Conservation (phyloP, 2,329 filamentous ascomycete species). For the Colletotrichum liaoningense region DNA sequence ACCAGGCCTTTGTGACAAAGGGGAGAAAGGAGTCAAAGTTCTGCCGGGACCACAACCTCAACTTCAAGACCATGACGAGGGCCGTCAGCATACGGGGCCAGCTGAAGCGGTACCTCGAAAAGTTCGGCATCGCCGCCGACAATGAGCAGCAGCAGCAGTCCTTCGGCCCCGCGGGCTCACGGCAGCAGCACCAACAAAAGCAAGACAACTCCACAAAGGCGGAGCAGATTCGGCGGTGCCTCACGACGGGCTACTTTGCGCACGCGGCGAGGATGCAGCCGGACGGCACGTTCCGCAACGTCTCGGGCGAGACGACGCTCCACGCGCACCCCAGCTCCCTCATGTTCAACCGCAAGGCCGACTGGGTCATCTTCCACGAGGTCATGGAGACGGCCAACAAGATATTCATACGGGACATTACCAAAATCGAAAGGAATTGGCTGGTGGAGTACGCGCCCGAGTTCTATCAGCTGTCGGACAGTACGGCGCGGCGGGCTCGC, state of each 20-base stretch:
- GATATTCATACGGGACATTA: constrained; percentile 90
- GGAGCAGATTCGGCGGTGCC: constrained; percentile 84
- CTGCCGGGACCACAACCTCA: constrained; percentile 87
- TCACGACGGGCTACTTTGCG: constrained; percentile 91
- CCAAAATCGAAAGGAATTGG: constrained; percentile 95
- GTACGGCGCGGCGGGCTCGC: constrained; percentile 37
- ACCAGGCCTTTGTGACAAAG: constrained; percentile 85
- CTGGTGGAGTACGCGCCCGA: constrained; percentile 87
- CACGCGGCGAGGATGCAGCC: constrained; percentile 94
- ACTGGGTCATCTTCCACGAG: constrained; percentile 97
- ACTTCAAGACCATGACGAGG: constrained; percentile 84
- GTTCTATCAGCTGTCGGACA: constrained; percentile 74
- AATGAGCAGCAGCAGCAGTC: constrained; percentile 61
- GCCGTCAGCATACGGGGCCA: constrained; percentile 90
- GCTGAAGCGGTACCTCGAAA: constrained; percentile 86
- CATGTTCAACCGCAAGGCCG: constrained; percentile 96
- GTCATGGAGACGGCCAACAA: constrained; percentile 90
- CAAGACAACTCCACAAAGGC: constrained; percentile 55
- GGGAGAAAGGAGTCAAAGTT: constrained; percentile 87
- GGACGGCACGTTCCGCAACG: constrained; percentile 88
- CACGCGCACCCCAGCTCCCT: constrained; percentile 92
- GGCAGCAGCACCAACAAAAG: constrained; percentile 12
- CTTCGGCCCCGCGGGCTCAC: constrained; percentile 15
- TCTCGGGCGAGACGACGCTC: constrained; percentile 81
- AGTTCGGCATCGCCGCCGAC: constrained; percentile 79